phyloP scores from a whole-genome alignment of 805 yeast genomes.

The Wickerhamomyces chambardii region DNA sequence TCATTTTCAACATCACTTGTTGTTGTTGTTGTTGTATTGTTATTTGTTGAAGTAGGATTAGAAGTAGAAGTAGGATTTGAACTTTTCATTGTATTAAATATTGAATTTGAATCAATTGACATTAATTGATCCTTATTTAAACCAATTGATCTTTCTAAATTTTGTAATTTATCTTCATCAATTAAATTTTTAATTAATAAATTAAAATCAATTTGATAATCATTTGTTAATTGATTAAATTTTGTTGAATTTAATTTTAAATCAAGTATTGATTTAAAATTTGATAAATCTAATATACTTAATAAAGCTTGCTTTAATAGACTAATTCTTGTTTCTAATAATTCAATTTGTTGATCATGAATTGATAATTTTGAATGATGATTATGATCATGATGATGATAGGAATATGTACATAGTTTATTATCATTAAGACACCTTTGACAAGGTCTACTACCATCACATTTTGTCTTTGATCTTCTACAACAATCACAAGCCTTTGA shows the following conservation, averaged over 20 bases:
- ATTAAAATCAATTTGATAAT: neutral
- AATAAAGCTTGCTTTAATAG: constrained; percentile 29
- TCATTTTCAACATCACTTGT: no score
- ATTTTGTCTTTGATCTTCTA: constrained; percentile 52
- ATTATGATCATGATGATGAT: constrained; percentile 22
- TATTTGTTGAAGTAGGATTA: no score
- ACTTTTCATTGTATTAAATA: no score
- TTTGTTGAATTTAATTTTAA: neutral
- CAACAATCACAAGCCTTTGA: constrained; percentile 62
- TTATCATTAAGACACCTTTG: constrained; percentile 45
- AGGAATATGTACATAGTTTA: constrained; percentile 50
- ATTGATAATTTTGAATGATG: neutral
- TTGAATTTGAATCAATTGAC: neutral
- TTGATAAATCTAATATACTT: neutral
- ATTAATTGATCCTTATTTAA: neutral
- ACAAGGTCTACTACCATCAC: constrained; percentile 57
- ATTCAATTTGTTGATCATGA: constrained; percentile 26
- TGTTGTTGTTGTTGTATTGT: no score
- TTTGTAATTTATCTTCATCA: neutral
- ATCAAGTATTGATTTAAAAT: neutral
- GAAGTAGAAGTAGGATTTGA: no score
- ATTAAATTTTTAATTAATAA: no score
- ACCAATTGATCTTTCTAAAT: neutral
- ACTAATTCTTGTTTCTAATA: constrained; percentile 48
- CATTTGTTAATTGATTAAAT: neutral